These are phyloP conservation scores for Alternaria atra DNA, from an alignment of 2,329 filamentous ascomycete genomes.

Conservation along the genomic window DNA sequence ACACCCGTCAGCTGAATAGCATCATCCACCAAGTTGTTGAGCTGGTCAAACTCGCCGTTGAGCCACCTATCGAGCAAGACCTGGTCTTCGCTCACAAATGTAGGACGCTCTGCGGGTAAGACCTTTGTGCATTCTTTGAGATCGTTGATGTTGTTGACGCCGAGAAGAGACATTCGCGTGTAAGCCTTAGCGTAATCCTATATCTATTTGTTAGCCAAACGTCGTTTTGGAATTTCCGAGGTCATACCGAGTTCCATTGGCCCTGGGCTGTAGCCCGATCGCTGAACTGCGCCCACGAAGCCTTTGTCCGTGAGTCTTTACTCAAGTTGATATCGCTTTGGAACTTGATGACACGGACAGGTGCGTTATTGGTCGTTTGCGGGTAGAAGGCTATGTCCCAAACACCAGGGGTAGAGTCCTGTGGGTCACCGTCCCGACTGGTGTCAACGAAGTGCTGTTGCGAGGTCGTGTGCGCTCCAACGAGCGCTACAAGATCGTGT, in stretches of 20 bases:
- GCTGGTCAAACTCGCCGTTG: constrained; percentile 43
- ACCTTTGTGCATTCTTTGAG: constrained; percentile 65
- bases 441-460: constrained; percentile 51
- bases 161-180: constrained; percentile 63
- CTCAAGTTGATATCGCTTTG: constrained; percentile 47
- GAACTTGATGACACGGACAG: constrained; percentile 49
- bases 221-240: neutral
- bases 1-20: constrained; percentile 46
- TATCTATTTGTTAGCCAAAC: neutral
- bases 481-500: constrained; percentile 49
- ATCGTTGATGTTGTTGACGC: constrained; percentile 65
- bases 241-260: constrained; percentile 47
- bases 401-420: constrained; percentile 49
- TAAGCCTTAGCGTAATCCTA: constrained; percentile 63
- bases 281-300: constrained; percentile 46
- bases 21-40: constrained; percentile 47
- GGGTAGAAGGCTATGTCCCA: constrained; percentile 52
- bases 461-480: constrained; percentile 50
- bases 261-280: constrained; percentile 33
- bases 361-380: constrained; percentile 40
- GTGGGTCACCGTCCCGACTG: constrained; percentile 44
- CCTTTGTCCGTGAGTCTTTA: constrained; percentile 44
- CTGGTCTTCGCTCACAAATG: constrained; percentile 41
- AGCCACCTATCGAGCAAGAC: constrained; percentile 42
- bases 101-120: constrained; percentile 48